phyloP scores from a whole-genome alignment of 306 rosid genomes.

The Inga oerstediana region DNA sequence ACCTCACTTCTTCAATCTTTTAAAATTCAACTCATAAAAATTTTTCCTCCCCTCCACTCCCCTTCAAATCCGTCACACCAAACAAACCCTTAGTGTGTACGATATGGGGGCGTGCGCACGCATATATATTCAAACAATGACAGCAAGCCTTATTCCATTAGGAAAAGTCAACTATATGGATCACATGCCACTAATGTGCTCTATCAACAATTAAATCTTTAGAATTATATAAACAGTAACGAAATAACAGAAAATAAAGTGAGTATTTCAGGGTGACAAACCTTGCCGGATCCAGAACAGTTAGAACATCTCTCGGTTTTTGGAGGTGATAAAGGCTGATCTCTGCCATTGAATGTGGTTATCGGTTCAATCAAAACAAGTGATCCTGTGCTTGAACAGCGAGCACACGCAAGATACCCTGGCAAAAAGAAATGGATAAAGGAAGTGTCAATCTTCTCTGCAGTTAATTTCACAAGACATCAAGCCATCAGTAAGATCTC shows the following conservation, averaged over 20 bases:
- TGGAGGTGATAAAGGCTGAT: constrained; percentile 70
- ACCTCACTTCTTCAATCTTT: too few relatives aligned
- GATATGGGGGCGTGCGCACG: too few relatives aligned
- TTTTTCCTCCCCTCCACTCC: too few relatives aligned
- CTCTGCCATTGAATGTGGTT: constrained; percentile 51
- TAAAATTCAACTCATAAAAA: too few relatives aligned
- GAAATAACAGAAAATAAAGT: neutral
- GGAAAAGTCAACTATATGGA: too few relatives aligned
- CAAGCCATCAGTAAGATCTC: neutral
- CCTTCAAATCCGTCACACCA: too few relatives aligned
- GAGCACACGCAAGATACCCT: constrained; percentile 98
- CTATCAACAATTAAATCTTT: too few relatives aligned
- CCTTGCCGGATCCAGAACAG: constrained; percentile 98
- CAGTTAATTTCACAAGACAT: constrained; percentile 16
- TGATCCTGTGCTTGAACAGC: constrained; percentile 85
- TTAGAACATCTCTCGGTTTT: constrained; percentile 88
- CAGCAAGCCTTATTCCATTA: too few relatives aligned
- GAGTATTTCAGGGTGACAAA: constrained; percentile 35
- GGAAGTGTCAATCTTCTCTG: constrained; percentile 21
- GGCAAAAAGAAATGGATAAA: constrained; percentile 19
- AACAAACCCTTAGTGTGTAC: too few relatives aligned
- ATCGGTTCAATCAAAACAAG: constrained; percentile 75
- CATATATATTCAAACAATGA: neutral
- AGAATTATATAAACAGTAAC: neutral
- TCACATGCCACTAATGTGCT: too few relatives aligned